phyloP scores from a whole-genome alignment of 306 rosid genomes.

The Acacia crassicarpa region DNA sequence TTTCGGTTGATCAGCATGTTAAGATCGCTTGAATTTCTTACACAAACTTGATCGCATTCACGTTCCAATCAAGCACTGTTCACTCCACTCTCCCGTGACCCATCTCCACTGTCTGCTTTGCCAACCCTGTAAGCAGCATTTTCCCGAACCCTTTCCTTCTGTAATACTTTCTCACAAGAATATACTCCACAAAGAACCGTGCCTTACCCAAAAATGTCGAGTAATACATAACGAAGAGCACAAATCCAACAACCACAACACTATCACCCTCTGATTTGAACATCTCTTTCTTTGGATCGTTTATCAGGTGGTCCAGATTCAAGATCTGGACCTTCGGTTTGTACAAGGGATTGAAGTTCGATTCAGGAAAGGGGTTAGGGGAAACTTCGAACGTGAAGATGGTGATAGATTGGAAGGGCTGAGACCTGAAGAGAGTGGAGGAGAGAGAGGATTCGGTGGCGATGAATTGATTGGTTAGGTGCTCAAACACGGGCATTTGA shows the following conservation, averaged over 20 bases:
- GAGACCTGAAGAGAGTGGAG: background rate
- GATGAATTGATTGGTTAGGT: background rate
- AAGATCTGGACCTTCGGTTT: background rate
- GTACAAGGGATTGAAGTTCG: background rate
- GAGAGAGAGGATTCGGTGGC: background rate
- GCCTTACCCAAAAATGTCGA: background rate
- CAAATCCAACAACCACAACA: background rate
- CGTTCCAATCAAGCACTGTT: background rate
- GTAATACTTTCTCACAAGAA: background rate
- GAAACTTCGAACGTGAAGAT: background rate
- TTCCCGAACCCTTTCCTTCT: background rate
- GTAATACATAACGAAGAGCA: background rate
- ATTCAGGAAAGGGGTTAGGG: background rate
- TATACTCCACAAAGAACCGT: background rate
- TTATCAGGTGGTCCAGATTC: background rate
- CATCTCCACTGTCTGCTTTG: background rate
- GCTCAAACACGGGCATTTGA: background rate
- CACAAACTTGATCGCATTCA: background rate
- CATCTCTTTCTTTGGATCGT: background rate
- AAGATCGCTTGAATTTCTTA: too few species aligned
- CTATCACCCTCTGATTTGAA: background rate
- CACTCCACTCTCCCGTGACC: background rate
- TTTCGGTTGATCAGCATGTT: too few species aligned
- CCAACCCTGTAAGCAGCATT: background rate
- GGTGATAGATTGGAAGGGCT: background rate